Evolutionary conservation across 2,329 filamentous ascomycete genomes (phyloP), one percentile per base, ranked within the genome.

Genomic region (Nothophaeocryptopus gaeumannii): DNA sequence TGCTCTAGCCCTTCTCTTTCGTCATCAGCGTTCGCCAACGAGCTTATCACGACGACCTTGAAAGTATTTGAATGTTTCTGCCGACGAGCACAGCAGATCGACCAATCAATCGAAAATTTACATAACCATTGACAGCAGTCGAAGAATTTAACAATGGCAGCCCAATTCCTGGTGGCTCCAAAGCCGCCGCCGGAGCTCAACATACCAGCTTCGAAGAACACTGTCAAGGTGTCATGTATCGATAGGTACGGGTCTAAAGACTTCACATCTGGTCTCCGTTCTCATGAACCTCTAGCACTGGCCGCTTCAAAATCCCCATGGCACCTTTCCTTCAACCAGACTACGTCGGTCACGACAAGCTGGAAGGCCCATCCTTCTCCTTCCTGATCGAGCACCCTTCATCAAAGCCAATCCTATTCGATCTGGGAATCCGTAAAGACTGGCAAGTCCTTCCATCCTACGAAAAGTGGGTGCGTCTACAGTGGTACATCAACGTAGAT

Each of bases 361-460:
- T 75, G 12, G 58, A 60, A 5, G 67, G 66, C 26, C 75, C 75
- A 2, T 67, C 71, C 1, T 72, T 70, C 59, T 71, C 71, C 2
- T 80, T 79, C 58, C 63, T 78, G 1, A 72, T 80, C 45, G 68
- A 76, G 46, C 75, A 79, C 47, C 63, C 68, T 0, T 68, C 68
- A 2, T 66, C 66, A 5, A 67, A 70, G 36, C 68, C 66, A 15
- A 58, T 75, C 1, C 60, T 78, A 3, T 78, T 76, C 54, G 76
- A 78, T 49, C 67, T 78, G 1, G 74, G 72, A 1, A 65, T 74
- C 5, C 66, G 71, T 5, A 75, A 76, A 55, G 74, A 80, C 56
- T 72, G 62, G 55, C 56, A 73, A 13, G 72, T 72, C 11, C 58
- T 73, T 8, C 60, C 72, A 0, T 59, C 67, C 2, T 60, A 56